These are phyloP conservation scores for Vaccinium myrtillus DNA, from an alignment of 148 eudicot species.

Conservation along the genomic window DNA sequence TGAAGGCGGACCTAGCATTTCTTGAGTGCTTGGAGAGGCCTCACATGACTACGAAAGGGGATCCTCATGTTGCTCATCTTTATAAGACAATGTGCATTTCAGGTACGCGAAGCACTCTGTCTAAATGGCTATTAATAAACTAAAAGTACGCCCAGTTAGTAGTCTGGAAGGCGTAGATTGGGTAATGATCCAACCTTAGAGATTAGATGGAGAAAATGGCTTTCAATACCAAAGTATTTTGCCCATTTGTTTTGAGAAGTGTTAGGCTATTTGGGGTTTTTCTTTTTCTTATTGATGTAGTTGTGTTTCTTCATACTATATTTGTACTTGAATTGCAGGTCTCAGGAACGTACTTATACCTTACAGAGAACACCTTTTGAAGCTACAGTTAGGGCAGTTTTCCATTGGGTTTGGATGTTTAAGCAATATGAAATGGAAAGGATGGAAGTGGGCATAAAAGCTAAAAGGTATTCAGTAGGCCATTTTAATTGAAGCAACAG, in stretches of 20 bases:
- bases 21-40: slow-evolving; percentile 95
- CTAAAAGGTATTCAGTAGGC: background rate
- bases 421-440: slow-evolving; percentile 62
- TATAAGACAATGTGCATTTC: slow-evolving; percentile 86
- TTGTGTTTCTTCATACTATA: background rate
- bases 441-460: slow-evolving; percentile 43
- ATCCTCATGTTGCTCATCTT: slow-evolving; percentile 61
- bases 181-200: background rate
- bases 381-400: slow-evolving; percentile 52
- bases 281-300: background rate
- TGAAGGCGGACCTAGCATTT: slow-evolving; percentile 90
- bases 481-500: background rate
- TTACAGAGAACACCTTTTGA: slow-evolving; percentile 74
- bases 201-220: background rate
- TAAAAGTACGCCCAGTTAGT: too few relatives aligned
- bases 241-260: background rate
- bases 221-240: background rate
- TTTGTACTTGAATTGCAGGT: slow-evolving; percentile 47
- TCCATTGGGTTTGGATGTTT: slow-evolving; percentile 66
- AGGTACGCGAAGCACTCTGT: slow-evolving; percentile 40
- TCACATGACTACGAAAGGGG: slow-evolving; percentile 59
- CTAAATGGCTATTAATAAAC: too few relatives aligned
- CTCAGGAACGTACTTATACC: slow-evolving; percentile 83
- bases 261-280: background rate
- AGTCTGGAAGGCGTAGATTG: too few relatives aligned